A percentile compares a stretch with the other conserved stretches of the same genome.
These are phyloP conservation scores for Cladosporium sp. DNA, from an alignment of 2,329 filamentous ascomycete genomes.

Conservation along the genomic window DNA sequence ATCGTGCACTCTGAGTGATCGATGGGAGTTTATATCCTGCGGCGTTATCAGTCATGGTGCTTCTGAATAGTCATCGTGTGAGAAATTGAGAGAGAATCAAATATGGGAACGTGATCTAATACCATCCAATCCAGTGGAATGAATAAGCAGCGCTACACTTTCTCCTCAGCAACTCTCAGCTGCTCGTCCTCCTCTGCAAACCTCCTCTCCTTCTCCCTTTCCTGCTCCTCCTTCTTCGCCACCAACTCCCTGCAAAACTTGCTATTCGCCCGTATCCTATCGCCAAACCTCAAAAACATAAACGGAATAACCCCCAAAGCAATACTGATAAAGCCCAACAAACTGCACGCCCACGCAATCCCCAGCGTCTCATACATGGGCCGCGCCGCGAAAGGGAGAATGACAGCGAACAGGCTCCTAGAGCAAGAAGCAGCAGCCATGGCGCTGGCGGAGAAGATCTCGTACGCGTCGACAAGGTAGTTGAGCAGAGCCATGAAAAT, in stretches of 20 bases:
- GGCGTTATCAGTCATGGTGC: too few relatives aligned
- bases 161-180: neutral
- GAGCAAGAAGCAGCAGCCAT: conserved; percentile 81
- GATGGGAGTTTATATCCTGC: too few relatives aligned
- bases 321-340: conserved; percentile 48
- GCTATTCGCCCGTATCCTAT: conserved; percentile 52
- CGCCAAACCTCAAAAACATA: conserved; percentile 53
- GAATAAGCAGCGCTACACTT: too few relatives aligned
- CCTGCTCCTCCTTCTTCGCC: conserved; percentile 41
- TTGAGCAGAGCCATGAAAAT: conserved; percentile 55
- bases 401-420: conserved; percentile 71
- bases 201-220: conserved; percentile 9
- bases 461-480: conserved; percentile 64
- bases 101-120: too few relatives aligned
- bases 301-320: conserved; percentile 55
- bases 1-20: too few relatives aligned
- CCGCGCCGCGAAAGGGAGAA: conserved; percentile 43
- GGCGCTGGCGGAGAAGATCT: conserved; percentile 69
- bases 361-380: conserved; percentile 65
- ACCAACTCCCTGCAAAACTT: conserved; percentile 60
- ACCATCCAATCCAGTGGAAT: too few relatives aligned
- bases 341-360: conserved; percentile 60
- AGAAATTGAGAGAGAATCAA: too few relatives aligned
- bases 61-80: too few relatives aligned
- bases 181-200: conserved; percentile 11